A percentile compares a stretch with the other conserved stretches of the same genome.
These are phyloP conservation scores for Hemileccinum rubropunctum DNA, from an alignment of 768 basidiomycete species.

Conservation along the genomic window DNA sequence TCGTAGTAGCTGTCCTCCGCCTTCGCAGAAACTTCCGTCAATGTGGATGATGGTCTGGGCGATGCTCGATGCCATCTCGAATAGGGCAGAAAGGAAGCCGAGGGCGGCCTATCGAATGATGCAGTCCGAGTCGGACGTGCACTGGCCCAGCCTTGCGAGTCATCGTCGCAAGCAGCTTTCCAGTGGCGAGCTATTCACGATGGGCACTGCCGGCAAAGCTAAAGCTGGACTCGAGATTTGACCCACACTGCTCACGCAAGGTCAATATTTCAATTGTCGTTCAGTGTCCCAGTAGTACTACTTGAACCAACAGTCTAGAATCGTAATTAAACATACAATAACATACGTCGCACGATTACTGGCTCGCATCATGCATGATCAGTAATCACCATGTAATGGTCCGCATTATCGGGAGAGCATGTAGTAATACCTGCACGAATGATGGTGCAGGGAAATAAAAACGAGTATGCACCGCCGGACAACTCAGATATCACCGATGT, in stretches of 20 bases:
- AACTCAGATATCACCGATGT: constrained; percentile 16
- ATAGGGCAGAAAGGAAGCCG: neutral
- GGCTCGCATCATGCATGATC: neutral
- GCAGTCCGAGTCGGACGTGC: too few relatives aligned
- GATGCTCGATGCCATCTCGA: constrained; percentile 8
- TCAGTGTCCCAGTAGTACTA: too few relatives aligned
- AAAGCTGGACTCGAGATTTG: too few relatives aligned
- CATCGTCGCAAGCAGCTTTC: too few relatives aligned
- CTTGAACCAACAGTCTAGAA: neutral
- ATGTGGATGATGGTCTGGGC: constrained; percentile 25
- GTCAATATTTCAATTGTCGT: too few relatives aligned
- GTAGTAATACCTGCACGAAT: constrained; percentile 14
- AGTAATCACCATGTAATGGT: neutral
- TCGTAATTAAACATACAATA: constrained; percentile 1
- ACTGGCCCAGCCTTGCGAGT: too few relatives aligned
- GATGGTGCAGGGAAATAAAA: neutral
- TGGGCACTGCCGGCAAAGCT: too few relatives aligned
- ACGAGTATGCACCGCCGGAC: neutral
- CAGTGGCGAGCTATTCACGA: too few relatives aligned
- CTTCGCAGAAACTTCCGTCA: constrained; percentile 47
- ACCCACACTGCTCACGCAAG: too few relatives aligned
- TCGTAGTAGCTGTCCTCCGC: constrained; percentile 72
- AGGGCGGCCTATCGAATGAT: too few relatives aligned
- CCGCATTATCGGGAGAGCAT: constrained; percentile 9
- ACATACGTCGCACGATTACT: constrained; percentile 7